Conservation (phyloP, 306 rosid genomes). For the Morella rubra region DNA sequence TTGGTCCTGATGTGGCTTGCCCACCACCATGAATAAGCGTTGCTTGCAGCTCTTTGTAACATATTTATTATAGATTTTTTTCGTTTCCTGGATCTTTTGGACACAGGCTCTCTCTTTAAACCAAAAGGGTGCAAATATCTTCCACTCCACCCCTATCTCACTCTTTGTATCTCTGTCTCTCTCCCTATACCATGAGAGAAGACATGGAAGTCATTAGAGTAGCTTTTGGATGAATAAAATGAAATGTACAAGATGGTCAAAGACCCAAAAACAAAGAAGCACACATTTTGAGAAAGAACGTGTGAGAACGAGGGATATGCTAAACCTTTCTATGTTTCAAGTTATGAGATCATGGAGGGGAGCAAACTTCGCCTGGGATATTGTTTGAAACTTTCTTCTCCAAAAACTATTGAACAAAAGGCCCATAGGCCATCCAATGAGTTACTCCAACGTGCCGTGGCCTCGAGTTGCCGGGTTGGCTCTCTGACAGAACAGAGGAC, state of each 20-base stretch:
- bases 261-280: background rate
- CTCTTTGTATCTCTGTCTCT: constrained; percentile 24
- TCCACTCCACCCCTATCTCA: constrained; percentile 20
- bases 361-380: constrained; percentile 65
- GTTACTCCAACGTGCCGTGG: constrained; percentile 24
- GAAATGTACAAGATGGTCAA: constrained; percentile 21
- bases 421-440: constrained; percentile 5
- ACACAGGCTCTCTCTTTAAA: constrained; percentile 15
- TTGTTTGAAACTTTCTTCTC: constrained; percentile 39
- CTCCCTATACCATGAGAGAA: constrained; percentile 37
- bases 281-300: constrained; percentile 35
- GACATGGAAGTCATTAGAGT: constrained; percentile 39
- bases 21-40: constrained; percentile 99
- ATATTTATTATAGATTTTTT: constrained; percentile 31
- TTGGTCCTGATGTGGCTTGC: constrained; percentile 97
- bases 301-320: constrained; percentile 38
- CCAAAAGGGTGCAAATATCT: constrained; percentile 36
- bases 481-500: background rate
- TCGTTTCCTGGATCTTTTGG: constrained; percentile 14
- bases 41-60: constrained; percentile 99
- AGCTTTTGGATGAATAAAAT: background rate
- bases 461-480: constrained; percentile 16
- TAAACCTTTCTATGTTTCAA: constrained; percentile 31
- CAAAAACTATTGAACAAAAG: background rate
- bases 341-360: constrained; percentile 79